Evolutionary conservation across 495 filamentous ascomycete species (phyloP).

Genomic region (Ascodesmis nigricans): DNA sequence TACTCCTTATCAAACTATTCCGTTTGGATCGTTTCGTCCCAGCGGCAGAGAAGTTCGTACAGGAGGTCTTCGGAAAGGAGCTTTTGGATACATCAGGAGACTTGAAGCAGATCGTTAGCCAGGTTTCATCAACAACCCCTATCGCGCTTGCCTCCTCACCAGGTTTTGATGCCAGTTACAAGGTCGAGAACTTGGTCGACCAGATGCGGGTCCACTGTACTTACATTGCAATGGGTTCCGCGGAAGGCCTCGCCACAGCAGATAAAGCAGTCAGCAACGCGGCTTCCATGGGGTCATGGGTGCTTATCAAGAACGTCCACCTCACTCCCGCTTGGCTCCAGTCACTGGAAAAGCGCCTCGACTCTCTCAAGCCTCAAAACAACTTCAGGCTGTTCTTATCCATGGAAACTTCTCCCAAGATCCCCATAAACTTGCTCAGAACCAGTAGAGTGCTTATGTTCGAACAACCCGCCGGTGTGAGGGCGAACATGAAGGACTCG

Average conservation of each 20-base stretch:
- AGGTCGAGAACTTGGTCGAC: constrained; percentile 87
- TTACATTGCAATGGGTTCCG: constrained; percentile 97
- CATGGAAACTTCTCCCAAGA: constrained; percentile 93
- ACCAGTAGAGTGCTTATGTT: constrained; percentile 92
- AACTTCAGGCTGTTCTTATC: constrained; percentile 93
- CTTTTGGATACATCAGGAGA: constrained; percentile 65
- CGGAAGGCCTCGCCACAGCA: constrained; percentile 72
- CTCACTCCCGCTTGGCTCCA: constrained; percentile 89
- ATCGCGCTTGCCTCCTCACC: constrained; percentile 84
- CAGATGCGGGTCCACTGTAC: constrained; percentile 59
- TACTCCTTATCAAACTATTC: constrained; percentile 83
- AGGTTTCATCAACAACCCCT: constrained; percentile 64
- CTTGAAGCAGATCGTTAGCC: constrained; percentile 58
- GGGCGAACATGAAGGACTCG: constrained; percentile 98
- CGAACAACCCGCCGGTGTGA: constrained; percentile 88
- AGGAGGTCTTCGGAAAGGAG: constrained; percentile 67
- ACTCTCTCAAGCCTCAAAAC: constrained; percentile 78
- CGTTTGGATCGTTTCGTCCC: constrained; percentile 89
- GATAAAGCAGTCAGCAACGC: constrained; percentile 91
- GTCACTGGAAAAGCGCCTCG: constrained; percentile 86
- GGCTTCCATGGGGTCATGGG: constrained; percentile 82
- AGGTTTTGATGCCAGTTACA: constrained; percentile 96
- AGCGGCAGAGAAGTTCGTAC: constrained; percentile 68
- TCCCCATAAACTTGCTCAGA: constrained; percentile 84
- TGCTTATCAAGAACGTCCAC: constrained; percentile 97